Base-by-base conservation (phyloP, 805 yeast species). In the Debaryomyces prosopidis region DNA sequence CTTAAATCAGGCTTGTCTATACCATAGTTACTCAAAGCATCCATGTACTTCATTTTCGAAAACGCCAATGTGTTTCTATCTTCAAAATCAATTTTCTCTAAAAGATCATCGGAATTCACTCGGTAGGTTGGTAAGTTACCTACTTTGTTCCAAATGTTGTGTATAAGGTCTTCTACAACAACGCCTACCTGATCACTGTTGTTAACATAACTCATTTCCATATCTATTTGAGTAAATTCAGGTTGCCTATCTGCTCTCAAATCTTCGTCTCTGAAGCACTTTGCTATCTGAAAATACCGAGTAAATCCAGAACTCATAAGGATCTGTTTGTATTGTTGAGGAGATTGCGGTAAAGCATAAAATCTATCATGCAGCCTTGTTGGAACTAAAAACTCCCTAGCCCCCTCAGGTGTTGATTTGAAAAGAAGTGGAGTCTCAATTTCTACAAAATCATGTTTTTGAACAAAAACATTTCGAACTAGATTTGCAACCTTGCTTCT, bases 391-490 rank as follows among this genome's bases (percentile, higher is more conserved):
- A 92, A 94, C 65, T 94, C 99, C 32, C 96, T 75, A 1, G 99
- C 99, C 12, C 99, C 99, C 65, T 94, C 99, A 0, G 99, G 99
- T 0, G 99, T 94, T 1, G 96, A 87, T 59, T 94, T 91, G 75
- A 94, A 94, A 23, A 94, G 68, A 5, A 92, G 63, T 1, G 99
- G 99, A 0, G 99, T 94, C 61, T 92, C 99, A 23, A 94, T 76
- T 59, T 94, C 98, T 0, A 79, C 78, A 62, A 94, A 94, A 1
- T 53, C 58, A 51, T 71, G 74, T 10, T 51, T 49, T 0, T 65
- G 58, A 4, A 58, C 59, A 12, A 85, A 61, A 1, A 59, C 53
- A 5, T 65, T 54, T 37, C 89, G 68, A 1, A 80, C 62, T 12
- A 69, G 51, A 17, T 67, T 62, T 0, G 88, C 78, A 1, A 83